Evolutionary conservation across 1,284 basidiomycete species (phyloP), one percentile per base, ranked within the genome.

Genomic region (Microbotryum intermedium): DNA sequence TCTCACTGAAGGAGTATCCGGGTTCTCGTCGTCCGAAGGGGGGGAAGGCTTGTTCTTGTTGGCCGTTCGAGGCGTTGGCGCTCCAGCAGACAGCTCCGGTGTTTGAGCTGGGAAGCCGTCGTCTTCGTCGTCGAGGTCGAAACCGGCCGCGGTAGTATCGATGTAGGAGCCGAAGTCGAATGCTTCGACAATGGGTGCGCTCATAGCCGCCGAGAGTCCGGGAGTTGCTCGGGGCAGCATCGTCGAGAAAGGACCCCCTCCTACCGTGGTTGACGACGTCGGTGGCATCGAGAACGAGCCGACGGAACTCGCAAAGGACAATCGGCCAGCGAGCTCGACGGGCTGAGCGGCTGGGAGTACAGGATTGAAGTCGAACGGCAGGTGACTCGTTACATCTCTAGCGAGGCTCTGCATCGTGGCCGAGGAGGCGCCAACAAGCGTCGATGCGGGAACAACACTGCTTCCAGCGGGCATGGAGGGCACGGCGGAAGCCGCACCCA

Each of bases 151-250:
- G 0, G 61, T 57, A 4, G 63, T 46, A 52, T 67, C 66, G 50
- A 67, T 61, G 50, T 47, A 65, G n/a, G 58, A 51, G 47, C 57
- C 49, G 16, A 62, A 63, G 44, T 65, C 59, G 63, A 61, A 57
- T 20, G 55, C 58, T 10, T 50, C 61, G 13, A 50, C 26, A 23
- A 39, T 25, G 9, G 54, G 11, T 6, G 44, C 6, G 1, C 11
- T 10, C 3, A 46, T 28, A 5, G 58, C 7, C 20, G 43, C 25
- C 11, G 47, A 5, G 11, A 18, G 4, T 3, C 23, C 11, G 6
- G 16, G 16, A 1, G 48, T 30, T 4, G 45, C 18, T 10, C 23
- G 11, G 50, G 16, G 48, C 5, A 46, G 50, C 23, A 23, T 3
- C 43, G 29, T 13, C 18, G 50, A 45, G 13, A 51, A 10, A 18